Conservation (phyloP, 1,139 yeast species). For the Blastobotrys indianensis region DNA sequence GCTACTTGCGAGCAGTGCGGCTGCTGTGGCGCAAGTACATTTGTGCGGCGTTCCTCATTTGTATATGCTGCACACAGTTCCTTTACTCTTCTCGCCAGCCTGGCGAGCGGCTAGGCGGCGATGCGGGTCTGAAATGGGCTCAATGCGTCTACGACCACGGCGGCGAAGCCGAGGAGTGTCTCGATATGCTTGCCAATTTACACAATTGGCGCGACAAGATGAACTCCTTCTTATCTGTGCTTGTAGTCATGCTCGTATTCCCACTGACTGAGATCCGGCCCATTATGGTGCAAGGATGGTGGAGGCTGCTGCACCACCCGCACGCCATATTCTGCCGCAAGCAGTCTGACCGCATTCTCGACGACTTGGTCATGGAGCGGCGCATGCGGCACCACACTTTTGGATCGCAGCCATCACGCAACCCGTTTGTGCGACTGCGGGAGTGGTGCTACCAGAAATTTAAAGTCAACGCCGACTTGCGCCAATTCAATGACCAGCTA, state of each 20-base stretch:
- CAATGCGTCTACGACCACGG: constrained; percentile 5
- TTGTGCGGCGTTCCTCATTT: constrained; percentile 14
- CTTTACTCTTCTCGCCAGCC: neutral
- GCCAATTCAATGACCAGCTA: constrained; percentile 1
- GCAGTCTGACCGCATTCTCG: constrained; percentile 1
- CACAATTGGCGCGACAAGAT: neutral
- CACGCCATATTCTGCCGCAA: constrained; percentile 2
- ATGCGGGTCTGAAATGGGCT: constrained; percentile 3
- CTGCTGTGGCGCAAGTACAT: constrained; percentile 20
- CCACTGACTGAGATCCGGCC: constrained; percentile 8
- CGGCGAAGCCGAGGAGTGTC: neutral
- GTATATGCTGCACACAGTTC: constrained; percentile 13
- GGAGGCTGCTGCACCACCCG: constrained; percentile 4
- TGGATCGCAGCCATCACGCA: neutral
- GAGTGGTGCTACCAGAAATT: constrained; percentile 2
- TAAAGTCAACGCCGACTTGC: neutral
- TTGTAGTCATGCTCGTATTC: constrained; percentile 1
- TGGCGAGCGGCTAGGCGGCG: constrained; percentile 3
- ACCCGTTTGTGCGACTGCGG: neutral
- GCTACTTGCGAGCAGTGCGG: constrained; percentile 14
- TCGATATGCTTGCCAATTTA: neutral
- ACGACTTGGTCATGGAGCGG: constrained; percentile 10
- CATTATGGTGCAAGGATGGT: constrained; percentile 10
- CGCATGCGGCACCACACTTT: neutral
- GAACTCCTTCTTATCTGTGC: neutral